These are phyloP conservation scores for Helicostylum pulchrum DNA, from an alignment of 192 early-diverging fungal genomes.

Conservation along the genomic window DNA sequence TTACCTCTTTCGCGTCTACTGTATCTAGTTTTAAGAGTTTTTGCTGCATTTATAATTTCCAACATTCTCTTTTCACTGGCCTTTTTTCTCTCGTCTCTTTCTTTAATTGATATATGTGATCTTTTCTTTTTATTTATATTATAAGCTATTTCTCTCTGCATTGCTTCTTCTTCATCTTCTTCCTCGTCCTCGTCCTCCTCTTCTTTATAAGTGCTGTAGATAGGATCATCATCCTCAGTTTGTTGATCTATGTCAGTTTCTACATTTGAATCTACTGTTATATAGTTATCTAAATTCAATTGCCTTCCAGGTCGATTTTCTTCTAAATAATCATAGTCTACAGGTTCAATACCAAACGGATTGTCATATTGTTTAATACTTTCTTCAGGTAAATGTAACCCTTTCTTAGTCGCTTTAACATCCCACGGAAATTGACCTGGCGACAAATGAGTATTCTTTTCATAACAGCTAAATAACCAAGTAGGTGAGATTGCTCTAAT, in stretches of 20 bases:
- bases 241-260: not conserved
- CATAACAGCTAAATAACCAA: slow-evolving; percentile 2
- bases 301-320: not conserved
- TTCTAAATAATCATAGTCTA: no score
- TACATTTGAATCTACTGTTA: no score
- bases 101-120: not conserved
- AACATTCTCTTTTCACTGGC: not conserved
- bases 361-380: not conserved
- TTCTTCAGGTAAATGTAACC: not conserved
- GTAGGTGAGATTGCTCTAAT: not conserved
- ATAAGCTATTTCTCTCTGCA: not conserved
- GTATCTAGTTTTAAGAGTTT: no score
- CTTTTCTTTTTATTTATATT: no score
- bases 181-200: not conserved
- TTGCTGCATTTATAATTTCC: not conserved
- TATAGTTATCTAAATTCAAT: not conserved
- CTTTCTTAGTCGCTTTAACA: not conserved
- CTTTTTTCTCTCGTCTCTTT: not conserved
- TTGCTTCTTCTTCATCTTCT: not conserved
- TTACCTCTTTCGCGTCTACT: no score
- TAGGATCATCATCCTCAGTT: not conserved
- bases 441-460: not conserved
- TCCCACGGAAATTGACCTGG: not conserved
- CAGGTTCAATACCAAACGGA: not conserved
- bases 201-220: not conserved